Conservation (phyloP, 2,329 filamentous ascomycete genomes). For the Chrysoporthe deuterocubensis region DNA sequence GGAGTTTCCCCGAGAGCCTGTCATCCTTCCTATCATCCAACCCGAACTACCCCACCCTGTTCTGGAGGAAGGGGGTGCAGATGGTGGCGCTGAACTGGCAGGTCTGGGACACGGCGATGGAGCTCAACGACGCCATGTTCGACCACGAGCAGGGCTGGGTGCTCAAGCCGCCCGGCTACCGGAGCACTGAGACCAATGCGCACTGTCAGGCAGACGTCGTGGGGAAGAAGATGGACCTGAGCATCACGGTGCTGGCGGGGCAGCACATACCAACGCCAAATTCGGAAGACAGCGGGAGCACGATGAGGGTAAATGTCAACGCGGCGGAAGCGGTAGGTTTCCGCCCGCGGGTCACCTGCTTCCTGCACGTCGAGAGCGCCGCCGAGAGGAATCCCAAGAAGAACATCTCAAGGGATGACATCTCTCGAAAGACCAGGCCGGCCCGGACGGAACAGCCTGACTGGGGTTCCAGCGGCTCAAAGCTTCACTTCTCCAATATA, state of each 20-base stretch:
- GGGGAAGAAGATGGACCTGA: slow-evolving; percentile 64
- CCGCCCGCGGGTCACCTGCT: slow-evolving; percentile 75
- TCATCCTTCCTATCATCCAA: slow-evolving; percentile 86
- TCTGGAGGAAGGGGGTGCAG: slow-evolving; percentile 93
- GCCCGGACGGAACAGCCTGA: slow-evolving; percentile 64
- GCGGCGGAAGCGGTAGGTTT: slow-evolving; percentile 59
- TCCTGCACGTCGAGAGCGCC: slow-evolving; percentile 76
- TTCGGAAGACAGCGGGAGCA: slow-evolving; percentile 36
- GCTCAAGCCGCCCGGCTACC: slow-evolving; percentile 79
- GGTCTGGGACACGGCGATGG: slow-evolving; percentile 89
- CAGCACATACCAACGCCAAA: slow-evolving; percentile 67
- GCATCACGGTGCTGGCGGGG: slow-evolving; percentile 74
- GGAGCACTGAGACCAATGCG: slow-evolving; percentile 45
- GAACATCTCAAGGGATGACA: slow-evolving; percentile 35
- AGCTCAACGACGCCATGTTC: slow-evolving; percentile 98
- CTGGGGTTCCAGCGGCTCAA: slow-evolving; percentile 56
- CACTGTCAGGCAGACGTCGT: slow-evolving; percentile 50
- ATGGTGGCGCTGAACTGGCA: slow-evolving; percentile 99
- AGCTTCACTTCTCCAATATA: slow-evolving; percentile 61
- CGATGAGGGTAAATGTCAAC: slow-evolving; percentile 33
- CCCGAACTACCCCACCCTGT: slow-evolving; percentile 79
- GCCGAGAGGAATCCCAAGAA: slow-evolving; percentile 40
- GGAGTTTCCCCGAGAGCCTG: slow-evolving; percentile 79
- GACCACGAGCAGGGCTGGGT: slow-evolving; percentile 83
- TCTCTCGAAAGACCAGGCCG: slow-evolving; percentile 51